These are phyloP conservation scores for Cryptococcus sp. DNA, from an alignment of 1,284 basidiomycete species.

Conservation along the genomic window DNA sequence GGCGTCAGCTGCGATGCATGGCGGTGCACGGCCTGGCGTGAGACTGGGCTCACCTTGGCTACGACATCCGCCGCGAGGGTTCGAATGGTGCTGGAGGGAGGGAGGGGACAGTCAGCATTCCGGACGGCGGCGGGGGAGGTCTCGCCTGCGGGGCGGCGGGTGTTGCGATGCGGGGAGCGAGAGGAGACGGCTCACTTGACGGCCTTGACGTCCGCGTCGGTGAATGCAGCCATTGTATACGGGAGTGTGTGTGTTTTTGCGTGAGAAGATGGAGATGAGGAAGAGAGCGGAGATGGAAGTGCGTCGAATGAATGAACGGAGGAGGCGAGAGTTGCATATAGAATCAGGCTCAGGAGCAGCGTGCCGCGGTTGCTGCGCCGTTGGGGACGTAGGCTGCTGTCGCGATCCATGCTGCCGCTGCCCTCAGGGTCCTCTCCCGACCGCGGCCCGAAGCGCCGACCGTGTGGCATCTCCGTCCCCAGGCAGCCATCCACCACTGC, in stretches of 20 bases:
- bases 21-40: too few relatives aligned
- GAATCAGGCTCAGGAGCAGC: not conserved
- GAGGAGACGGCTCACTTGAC: conserved; percentile 33
- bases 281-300: conserved; percentile 1
- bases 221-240: conserved; percentile 20
- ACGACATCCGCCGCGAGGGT: conserved; percentile 53
- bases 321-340: not conserved
- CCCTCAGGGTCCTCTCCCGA: not conserved
- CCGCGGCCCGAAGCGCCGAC: conserved; percentile 6
- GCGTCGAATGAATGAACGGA: conserved; percentile 3
- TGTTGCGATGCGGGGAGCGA: not conserved
- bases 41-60: conserved; percentile 54
- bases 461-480: not conserved
- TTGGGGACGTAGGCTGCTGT: not conserved
- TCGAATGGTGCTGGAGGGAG: conserved; percentile 48
- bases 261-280: conserved; percentile 24
- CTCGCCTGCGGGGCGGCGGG: not conserved
- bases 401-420: not conserved
- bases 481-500: not conserved
- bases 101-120: conserved; percentile 4
- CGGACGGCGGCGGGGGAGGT: not conserved
- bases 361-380: too few relatives aligned
- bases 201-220: conserved; percentile 54
- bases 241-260: conserved; percentile 2
- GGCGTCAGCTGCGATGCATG: conserved; percentile 53